phyloP scores from a whole-genome alignment of 768 basidiomycete species.

The Auricularia sp. region DNA sequence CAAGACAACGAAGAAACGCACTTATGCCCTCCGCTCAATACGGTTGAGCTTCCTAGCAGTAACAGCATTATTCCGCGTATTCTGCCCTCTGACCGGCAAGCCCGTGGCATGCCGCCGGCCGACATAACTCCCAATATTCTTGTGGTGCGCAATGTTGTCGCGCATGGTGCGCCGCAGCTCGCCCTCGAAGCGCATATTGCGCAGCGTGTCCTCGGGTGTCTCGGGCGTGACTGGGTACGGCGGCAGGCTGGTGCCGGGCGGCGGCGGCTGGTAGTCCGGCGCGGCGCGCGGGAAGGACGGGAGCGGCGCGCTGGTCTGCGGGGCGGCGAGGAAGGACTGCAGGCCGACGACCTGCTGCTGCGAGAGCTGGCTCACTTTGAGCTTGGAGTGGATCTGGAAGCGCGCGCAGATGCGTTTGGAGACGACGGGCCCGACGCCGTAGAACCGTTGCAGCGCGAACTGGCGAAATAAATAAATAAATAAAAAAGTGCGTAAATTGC shows the following conservation, averaged over 20 bases:
- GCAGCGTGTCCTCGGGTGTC: constrained; percentile 45
- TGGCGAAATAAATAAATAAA: constrained; percentile 20
- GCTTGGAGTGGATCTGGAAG: constrained; percentile 80
- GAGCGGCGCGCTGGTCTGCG: constrained; percentile 59
- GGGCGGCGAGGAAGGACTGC: constrained; percentile 90
- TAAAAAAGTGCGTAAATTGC: too few species aligned
- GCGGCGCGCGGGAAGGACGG: constrained; percentile 58
- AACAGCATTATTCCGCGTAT: constrained; percentile 80
- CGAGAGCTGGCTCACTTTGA: constrained; percentile 71
- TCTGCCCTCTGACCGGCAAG: constrained; percentile 89
- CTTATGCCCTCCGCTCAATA: constrained; percentile 48
- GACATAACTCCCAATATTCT: constrained; percentile 89
- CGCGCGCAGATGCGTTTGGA: constrained; percentile 81
- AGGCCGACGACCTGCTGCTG: constrained; percentile 82
- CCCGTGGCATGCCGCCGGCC: constrained; percentile 90
- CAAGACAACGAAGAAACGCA: background rate
- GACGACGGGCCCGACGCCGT: constrained; percentile 71
- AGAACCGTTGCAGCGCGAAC: constrained; percentile 86
- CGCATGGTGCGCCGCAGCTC: constrained; percentile 73
- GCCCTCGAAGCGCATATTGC: constrained; percentile 73
- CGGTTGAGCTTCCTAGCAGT: constrained; percentile 88
- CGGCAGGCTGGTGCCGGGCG: constrained; percentile 26
- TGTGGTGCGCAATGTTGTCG: constrained; percentile 87
- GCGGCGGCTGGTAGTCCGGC: constrained; percentile 38
- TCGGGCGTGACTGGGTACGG: constrained; percentile 18